These are phyloP conservation scores for Symbiodinium pilosum DNA, from an alignment of 73 alveolate species.

Conservation along the genomic window DNA sequence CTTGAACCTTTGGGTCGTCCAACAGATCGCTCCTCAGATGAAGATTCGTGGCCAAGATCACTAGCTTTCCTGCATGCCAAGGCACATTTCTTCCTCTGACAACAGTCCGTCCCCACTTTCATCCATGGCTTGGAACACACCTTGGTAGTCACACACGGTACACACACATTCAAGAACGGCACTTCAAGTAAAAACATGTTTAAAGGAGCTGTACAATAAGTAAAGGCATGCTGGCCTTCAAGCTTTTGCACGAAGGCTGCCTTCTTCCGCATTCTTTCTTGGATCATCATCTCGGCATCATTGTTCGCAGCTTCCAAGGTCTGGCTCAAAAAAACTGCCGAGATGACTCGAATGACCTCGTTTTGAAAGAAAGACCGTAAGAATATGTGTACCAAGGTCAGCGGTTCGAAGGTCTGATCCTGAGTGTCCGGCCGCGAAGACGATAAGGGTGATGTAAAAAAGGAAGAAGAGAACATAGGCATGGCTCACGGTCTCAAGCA, in stretches of 20 bases:
- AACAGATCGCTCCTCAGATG: constrained; percentile 37
- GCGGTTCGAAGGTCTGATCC: neutral
- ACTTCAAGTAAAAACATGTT: too few relatives aligned
- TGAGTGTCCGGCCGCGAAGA: constrained; percentile 7
- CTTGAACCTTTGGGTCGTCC: constrained; percentile 53
- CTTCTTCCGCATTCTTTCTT: constrained; percentile 43
- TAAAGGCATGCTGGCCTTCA: neutral
- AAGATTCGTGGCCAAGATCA: neutral
- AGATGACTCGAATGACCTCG: constrained; percentile 73
- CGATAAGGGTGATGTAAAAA: constrained; percentile 27
- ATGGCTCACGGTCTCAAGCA: constrained; percentile 57
- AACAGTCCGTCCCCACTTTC: constrained; percentile 83
- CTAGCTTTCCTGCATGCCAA: neutral
- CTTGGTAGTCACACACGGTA: neutral
- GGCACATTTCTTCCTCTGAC: constrained; percentile 52
- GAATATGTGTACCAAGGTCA: too few relatives aligned
- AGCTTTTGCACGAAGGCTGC: constrained; percentile 16
- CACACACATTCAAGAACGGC: too few relatives aligned
- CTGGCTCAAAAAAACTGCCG: constrained; percentile 53
- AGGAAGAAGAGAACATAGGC: constrained; percentile 8
- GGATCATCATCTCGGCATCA: constrained; percentile 85
- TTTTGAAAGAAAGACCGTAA: neutral
- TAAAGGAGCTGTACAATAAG: too few relatives aligned
- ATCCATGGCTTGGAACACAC: constrained; percentile 59
- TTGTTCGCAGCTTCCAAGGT: constrained; percentile 55